Conservation (phyloP, 345 rosid genomes). For the Camelina sativa region DNA sequence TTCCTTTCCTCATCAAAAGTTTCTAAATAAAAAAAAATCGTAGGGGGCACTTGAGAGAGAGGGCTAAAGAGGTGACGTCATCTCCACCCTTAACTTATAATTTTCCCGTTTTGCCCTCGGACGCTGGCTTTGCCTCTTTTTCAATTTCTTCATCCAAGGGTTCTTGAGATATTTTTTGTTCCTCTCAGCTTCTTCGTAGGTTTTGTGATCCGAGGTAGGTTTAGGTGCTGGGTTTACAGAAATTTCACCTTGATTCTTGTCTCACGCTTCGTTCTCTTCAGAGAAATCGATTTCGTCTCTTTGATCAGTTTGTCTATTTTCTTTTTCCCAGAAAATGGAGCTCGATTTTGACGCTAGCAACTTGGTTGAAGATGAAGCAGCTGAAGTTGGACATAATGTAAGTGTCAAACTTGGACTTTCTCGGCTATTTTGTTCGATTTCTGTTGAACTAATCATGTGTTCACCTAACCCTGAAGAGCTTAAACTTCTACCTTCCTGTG, state of each 20-base stretch:
- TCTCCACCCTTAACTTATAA: neutral
- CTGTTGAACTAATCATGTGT: constrained; percentile 10
- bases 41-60: neutral
- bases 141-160: constrained; percentile 20
- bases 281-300: constrained; percentile 25
- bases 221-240: constrained; percentile 1
- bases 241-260: neutral
- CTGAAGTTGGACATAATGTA: constrained; percentile 54
- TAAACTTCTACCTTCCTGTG: neutral
- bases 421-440: neutral
- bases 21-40: neutral
- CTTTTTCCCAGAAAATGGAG: constrained; percentile 55
- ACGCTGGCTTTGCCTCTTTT: constrained; percentile 36
- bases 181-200: constrained; percentile 20
- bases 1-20: constrained; percentile 15
- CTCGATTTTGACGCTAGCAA: constrained; percentile 60
- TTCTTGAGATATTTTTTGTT: constrained; percentile 33
- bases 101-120: constrained; percentile 37
- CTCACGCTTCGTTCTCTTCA: constrained; percentile 9
- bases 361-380: constrained; percentile 61
- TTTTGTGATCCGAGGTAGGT: constrained; percentile 30
- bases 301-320: constrained; percentile 24
- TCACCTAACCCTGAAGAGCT: neutral
- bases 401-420: constrained; percentile 52
- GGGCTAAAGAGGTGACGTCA: constrained; percentile 42